Base-by-base conservation (phyloP, 1,284 basidiomycete genomes). In the Mycosarcoma mackinlayi region DNA sequence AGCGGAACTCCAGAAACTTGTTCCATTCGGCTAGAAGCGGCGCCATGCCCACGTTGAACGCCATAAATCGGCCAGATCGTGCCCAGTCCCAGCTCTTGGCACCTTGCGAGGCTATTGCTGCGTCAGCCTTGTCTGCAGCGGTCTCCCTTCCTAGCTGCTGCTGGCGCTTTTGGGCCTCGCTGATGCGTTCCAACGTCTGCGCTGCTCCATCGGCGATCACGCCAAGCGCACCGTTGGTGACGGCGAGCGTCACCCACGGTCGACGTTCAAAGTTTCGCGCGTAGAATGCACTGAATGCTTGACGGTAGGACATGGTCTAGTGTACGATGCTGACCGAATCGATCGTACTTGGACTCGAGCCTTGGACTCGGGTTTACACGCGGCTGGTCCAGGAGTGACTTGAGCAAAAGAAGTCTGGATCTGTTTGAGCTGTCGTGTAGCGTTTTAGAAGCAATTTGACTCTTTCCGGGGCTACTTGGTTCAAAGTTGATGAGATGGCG, bases 21-120 rank as follows among this genome's bases (percentile, higher is more conserved):
- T 81, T 82, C 81, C 81, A 82, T 38, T 80, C 76, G 0, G 76
- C 78, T 13, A 82, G 49, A 18, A 80, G 30, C 2, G 81, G 81
- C 8, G 78, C 81, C 73, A 82, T 78, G 9, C 67, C 75, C 4
- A 74, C 67, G 19, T 77, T 77, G 52, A 80, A 82, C 16, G 62
- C 67, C 4, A 79, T 37, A 52, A 82, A 82, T 11, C 81, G 51
- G 9, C 48, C 66, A 0, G 74, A 75, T 40, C 81, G 66, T 1
- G 65, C 57, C 37, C 38, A 53, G 42, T 82, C 81, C 74, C 75
- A 82, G 3, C n/a, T 19, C 8, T 34, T 11, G 8, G 16, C 30
- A 11, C 35, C 33, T 13, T 25, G n/a, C 2, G 35, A 16, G 4
- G 25, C 37, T n/a, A 41, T 16, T 25, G 51, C 6, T 27, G 63